These are phyloP conservation scores for Anisodus acutangulus DNA, from an alignment of 257 asterid genomes.

Conservation along the genomic window DNA sequence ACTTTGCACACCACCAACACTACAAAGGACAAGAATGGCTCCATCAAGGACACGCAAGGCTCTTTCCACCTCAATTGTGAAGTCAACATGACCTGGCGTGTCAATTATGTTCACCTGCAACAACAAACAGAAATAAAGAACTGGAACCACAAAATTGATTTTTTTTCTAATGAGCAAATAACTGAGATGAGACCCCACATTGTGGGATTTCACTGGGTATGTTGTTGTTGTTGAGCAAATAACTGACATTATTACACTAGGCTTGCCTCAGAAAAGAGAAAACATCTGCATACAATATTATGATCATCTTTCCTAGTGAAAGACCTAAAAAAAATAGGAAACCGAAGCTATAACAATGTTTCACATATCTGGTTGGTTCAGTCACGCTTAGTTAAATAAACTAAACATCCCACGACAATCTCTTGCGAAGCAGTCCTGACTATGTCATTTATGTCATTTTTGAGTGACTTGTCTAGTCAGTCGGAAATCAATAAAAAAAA, in stretches of 20 bases:
- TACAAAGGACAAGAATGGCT: constrained; percentile 92
- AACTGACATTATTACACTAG: neutral
- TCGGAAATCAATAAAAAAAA: too few relatives aligned
- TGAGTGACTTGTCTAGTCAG: too few relatives aligned
- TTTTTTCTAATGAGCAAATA: neutral
- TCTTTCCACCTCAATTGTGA: constrained; percentile 98
- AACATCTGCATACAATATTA: constrained; percentile 7
- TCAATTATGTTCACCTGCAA: constrained; percentile 91
- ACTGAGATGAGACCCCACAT: neutral
- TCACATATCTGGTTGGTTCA: too few relatives aligned
- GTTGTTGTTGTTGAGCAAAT: too few relatives aligned
- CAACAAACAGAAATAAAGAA: constrained; percentile 24
- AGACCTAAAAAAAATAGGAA: neutral
- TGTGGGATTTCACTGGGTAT: too few relatives aligned
- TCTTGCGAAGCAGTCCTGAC: too few relatives aligned
- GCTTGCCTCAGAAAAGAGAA: constrained; percentile 12
- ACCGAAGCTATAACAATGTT: neutral
- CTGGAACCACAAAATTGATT: neutral
- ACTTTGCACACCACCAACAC: constrained; percentile 99
- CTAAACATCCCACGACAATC: too few relatives aligned
- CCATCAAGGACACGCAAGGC: constrained; percentile 99
- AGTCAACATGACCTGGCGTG: constrained; percentile 98
- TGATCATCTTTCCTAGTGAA: neutral
- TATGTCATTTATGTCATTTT: too few relatives aligned
- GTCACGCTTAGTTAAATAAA: too few relatives aligned